Percentiles rank a stretch among this genome's conserved stretches.
These are phyloP conservation scores for Neurospora sublineolata DNA, from an alignment of 495 filamentous ascomycete species.

Conservation along the genomic window DNA sequence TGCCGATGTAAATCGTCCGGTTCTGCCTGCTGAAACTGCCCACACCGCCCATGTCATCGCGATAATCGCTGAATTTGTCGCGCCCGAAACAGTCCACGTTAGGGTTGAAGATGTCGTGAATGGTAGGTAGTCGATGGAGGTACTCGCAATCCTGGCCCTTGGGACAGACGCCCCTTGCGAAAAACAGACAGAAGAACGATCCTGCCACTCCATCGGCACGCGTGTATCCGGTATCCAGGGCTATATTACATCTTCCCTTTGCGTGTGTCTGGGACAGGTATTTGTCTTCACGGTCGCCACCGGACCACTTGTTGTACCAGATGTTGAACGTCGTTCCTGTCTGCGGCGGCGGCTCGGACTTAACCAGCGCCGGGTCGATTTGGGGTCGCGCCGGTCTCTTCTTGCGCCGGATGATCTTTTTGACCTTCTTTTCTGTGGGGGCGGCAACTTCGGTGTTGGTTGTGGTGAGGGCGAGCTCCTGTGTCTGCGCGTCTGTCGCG, in stretches of 20 bases:
- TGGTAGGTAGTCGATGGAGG: slow-evolving; percentile 71
- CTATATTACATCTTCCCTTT: slow-evolving; percentile 67
- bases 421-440: slow-evolving; percentile 42
- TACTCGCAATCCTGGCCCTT: slow-evolving; percentile 90
- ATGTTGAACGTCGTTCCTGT: slow-evolving; percentile 84
- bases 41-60: slow-evolving; percentile 94
- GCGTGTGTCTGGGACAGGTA: slow-evolving; percentile 65
- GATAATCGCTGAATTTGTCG: slow-evolving; percentile 76
- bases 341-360: slow-evolving; percentile 69
- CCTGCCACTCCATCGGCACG: slow-evolving; percentile 64
- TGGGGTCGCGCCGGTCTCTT: slow-evolving; percentile 60
- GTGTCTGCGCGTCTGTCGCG: slow-evolving; percentile 3
- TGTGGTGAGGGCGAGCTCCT: slow-evolving; percentile 24
- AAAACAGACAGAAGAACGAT: slow-evolving; percentile 86
- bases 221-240: slow-evolving; percentile 77
- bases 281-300: slow-evolving; percentile 87
- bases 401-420: slow-evolving; percentile 55
- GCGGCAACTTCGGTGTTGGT: slow-evolving; percentile 35
- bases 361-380: slow-evolving; percentile 71
- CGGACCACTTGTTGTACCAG: slow-evolving; percentile 82
- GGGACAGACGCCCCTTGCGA: slow-evolving; percentile 62
- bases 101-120: slow-evolving; percentile 76
- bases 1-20: slow-evolving; percentile 80
- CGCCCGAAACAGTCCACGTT: slow-evolving; percentile 91
- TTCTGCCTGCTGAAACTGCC: slow-evolving; percentile 87